Evolutionary conservation across 495 filamentous ascomycete genomes (phyloP).

Genomic region (Pyrenula aspistea): DNA sequence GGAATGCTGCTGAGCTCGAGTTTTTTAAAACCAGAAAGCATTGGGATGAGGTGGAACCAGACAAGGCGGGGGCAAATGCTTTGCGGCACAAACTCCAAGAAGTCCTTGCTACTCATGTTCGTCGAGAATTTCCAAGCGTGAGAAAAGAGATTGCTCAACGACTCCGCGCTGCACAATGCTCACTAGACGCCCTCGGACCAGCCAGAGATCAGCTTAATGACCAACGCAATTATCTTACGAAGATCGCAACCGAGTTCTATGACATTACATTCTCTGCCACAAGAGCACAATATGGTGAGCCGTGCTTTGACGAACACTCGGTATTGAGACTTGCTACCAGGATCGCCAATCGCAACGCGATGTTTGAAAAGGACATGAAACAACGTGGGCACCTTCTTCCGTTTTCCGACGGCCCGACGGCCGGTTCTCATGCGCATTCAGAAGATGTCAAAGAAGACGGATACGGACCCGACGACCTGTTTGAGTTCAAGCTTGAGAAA

Average conservation of each 20-base stretch:
- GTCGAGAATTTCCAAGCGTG: slow-evolving; percentile 39
- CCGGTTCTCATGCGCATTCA: neutral
- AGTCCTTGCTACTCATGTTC: slow-evolving; percentile 31
- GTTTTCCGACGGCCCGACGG: slow-evolving; percentile 13
- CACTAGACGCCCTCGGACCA: slow-evolving; percentile 29
- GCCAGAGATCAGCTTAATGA: slow-evolving; percentile 26
- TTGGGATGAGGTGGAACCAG: slow-evolving; percentile 33
- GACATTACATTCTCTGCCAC: slow-evolving; percentile 23
- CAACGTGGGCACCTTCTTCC: slow-evolving; percentile 24
- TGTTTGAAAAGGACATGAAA: slow-evolving; percentile 26
- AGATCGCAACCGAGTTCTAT: slow-evolving; percentile 30
- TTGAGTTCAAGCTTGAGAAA: neutral
- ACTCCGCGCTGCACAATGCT: slow-evolving; percentile 17
- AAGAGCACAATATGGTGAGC: slow-evolving; percentile 27
- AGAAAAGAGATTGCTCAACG: slow-evolving; percentile 29
- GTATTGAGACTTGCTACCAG: slow-evolving; percentile 31
- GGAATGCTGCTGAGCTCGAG: slow-evolving; percentile 12
- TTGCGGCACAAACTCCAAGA: slow-evolving; percentile 30
- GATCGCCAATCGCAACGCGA: slow-evolving; percentile 25
- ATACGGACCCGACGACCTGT: neutral
- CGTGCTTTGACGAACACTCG: slow-evolving; percentile 21
- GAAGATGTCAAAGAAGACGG: slow-evolving; percentile 2
- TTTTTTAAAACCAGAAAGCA: slow-evolving; percentile 13
- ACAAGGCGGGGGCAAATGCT: slow-evolving; percentile 35
- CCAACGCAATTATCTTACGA: slow-evolving; percentile 30